Evolutionary conservation across 2,329 filamentous ascomycete genomes (phyloP), one percentile per base, ranked within the genome.

Genomic region (Pseudogymnoascus sp.): DNA sequence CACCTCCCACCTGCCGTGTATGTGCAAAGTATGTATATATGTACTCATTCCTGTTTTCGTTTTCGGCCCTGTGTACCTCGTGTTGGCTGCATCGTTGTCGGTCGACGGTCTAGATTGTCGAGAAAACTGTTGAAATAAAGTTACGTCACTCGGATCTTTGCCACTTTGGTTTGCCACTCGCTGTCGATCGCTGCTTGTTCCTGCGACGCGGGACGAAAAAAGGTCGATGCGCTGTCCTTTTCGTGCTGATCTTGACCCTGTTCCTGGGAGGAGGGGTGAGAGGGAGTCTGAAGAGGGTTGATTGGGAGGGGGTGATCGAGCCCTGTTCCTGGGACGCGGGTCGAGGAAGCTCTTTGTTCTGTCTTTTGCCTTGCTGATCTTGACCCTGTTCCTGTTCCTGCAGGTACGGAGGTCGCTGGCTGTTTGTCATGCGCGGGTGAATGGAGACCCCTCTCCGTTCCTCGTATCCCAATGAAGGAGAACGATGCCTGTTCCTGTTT

Each of bases 91-190:
- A 16, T 21, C 16, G 49, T 55, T 29, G 49, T 29, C 29, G 49
- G 43, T 31, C 16, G 49, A 55, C 2, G 49, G 26, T 55, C 49
- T 55, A 55, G 49, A 19, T 19, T 14, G 8, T 33, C 26, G 11
- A n/a, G 26, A 12, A 52, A 16, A 52, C 19, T 31, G n/a, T n/a
- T 55, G 29, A 55, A 55, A 55, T 55, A 55, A 21, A 29, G 49
- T 55, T 55, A 55, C 49, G 49, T 55, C 29, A 55, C 29, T 33
- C 49, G 49, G 49, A 55, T 55, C 49, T 55, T 55, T 55, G 49
- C 49, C 49, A 55, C 49, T 7, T 55, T 33, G n/a, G 49, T 31
- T 55, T 10, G 49, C 29, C 49, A 55, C 49, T 14, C 10, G 10
- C 3, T 55, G 49, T 10, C 11, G 49, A 55, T 55, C 49, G 49